Evolutionary conservation across 306 rosid genomes (phyloP), one percentile per base, ranked within the genome.

Genomic region (Cucumis hystrix): DNA sequence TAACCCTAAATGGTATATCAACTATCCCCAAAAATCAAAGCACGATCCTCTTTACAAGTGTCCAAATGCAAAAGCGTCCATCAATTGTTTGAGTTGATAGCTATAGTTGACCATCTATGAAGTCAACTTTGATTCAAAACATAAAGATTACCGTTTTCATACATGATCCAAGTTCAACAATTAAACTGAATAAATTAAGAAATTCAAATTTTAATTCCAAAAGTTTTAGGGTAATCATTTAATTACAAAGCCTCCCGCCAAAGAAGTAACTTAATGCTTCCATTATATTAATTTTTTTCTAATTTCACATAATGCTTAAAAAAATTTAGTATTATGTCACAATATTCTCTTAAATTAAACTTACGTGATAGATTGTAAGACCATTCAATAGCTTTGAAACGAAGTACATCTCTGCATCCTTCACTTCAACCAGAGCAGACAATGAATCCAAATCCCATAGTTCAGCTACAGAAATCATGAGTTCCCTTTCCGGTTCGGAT

Each of bases 371-470:
- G 81, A 83, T 84, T 90, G 85, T 89, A 82, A 95, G 87, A 61
- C 93, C 88, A 80, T 92, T 92, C 10, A 95, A 87, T 69, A 95
- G 77, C 82, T 88, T 92, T 61, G 92, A 86, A 77, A 84, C 82
- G 52, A 94, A 85, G 84, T 83, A 90, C 68, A 76, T 83, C 57
- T 84, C 90, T 17, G 76, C 78, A 60, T 89, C 92, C 77, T 81
- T 81, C 54, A 77, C 37, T 74, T 87, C 65, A 74, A 73, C 78
- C 30, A 82, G 67, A 66, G 85, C 18, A 49, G 87, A 80, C 61
- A 52, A 47, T 37, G 41, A 64, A 73, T 87, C 89, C 77, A 81
- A 65, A 21, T 86, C 95, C 98, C 98, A 94, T 33, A 94, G 80
- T 84, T 88, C 90, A n/a, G 79, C 86, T 47, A 93, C 55, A 69